Evolutionary conservation across 164 flowering plant genomes (phyloP), one percentile per base, ranked within the genome.

Genomic region (Vitis rupestris): DNA sequence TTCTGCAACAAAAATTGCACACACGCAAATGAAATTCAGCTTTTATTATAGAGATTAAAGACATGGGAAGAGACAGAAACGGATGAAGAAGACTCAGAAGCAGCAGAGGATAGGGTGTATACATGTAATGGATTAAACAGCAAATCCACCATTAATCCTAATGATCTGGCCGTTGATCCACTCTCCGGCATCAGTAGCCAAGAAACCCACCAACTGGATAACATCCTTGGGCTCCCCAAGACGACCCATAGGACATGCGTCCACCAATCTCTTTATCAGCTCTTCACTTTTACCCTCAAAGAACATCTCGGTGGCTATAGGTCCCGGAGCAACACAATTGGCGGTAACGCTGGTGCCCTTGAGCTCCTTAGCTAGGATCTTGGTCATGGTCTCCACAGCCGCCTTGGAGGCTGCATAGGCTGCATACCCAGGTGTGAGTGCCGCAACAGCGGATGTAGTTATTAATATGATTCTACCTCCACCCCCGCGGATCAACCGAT

Each of bases 161-260:
- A 86, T 75, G 10, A 80, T 71, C 56, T 84, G 90, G 0, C 85
- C 87, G 66, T 86, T 86, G 67, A 84, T 64, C 90, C 90, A 86
- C 68, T 86, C 87, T 13, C 79, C 80, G 6, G 76, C 80, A 70
- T 86, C 87, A 10, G 55, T 19, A 1, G 82, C 86, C 66, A 86
- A 57, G 23, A 86, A 82, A 15, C 83, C 87, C 12, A 84, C 85
- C 50, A 86, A 48, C 8, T 69, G 74, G 1, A 73, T 70, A 4
- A 86, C 63, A 70, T 84, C 90, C 19, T 78, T 65, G 1, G 85
- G 55, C 73, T 83, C 71, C 7, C 88, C 87, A 8, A 87, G 81
- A 64, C 88, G 69, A 2, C 78, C 71, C 48, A 83, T 17, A 2
- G 88, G 88, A 48, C 68, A 66, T 0, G 44, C 75, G 10, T 74